These are phyloP conservation scores for Metschnikowia anglica DNA, from an alignment of 805 yeast species.

Conservation along the genomic window DNA sequence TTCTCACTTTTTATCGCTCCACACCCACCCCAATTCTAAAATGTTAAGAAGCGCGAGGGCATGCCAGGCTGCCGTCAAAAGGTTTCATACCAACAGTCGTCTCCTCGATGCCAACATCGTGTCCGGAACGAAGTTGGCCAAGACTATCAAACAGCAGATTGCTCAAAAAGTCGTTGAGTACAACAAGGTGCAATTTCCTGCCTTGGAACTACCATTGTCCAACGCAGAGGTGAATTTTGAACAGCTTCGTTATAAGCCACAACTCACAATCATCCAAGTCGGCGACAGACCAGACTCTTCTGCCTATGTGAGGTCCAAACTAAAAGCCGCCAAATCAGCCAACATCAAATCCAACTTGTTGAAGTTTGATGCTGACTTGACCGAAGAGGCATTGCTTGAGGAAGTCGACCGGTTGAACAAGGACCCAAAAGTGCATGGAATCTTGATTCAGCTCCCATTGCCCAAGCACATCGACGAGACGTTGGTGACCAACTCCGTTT, in stretches of 20 bases:
- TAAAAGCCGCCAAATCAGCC: conserved; percentile 85
- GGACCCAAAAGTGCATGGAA: conserved; percentile 78
- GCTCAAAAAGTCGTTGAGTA: conserved; percentile 41
- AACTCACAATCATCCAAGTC: conserved; percentile 81
- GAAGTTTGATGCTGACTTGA: conserved; percentile 59
- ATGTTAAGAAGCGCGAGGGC: conserved; percentile 18
- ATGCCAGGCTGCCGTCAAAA: conserved; percentile 10
- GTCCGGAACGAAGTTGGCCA: conserved; percentile 45
- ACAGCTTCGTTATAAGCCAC: conserved; percentile 59
- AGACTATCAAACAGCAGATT: conserved; percentile 34
- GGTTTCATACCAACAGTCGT: conserved; percentile 16
- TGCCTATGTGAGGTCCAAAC: conserved; percentile 87
- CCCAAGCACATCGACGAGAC: conserved; percentile 81
- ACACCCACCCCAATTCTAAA: not conserved
- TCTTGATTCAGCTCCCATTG: conserved; percentile 86
- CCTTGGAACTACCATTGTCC: conserved; percentile 18
- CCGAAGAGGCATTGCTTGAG: conserved; percentile 59
- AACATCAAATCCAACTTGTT: conserved; percentile 66
- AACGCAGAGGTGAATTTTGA: conserved; percentile 26
- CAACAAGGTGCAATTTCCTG: conserved; percentile 32
- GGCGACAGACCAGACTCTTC: conserved; percentile 88
- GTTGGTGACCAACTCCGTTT: conserved; percentile 75
- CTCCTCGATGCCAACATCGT: conserved; percentile 36
- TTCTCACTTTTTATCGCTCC: too few relatives aligned
- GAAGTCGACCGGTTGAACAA: conserved; percentile 64